Evolutionary conservation across 371 early-diverging fungal species (phyloP).

Genomic region (Lichtheimia ramosa): DNA sequence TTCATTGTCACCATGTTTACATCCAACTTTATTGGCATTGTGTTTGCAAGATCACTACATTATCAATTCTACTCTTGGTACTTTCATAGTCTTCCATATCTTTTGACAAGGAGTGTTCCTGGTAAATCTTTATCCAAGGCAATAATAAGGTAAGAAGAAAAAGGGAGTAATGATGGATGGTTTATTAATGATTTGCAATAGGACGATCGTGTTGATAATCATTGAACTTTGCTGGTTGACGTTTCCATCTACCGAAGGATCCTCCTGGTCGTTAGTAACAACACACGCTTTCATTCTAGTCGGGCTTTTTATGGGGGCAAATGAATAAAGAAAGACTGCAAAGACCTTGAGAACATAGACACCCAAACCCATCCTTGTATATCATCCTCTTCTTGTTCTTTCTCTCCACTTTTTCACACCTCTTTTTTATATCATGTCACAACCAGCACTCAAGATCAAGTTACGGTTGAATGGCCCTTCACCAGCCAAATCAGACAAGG

Average conservation of each 20-base stretch:
- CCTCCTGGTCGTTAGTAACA: conserved; percentile 35
- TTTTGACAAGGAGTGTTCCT: conserved; percentile 60
- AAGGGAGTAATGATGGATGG: not conserved
- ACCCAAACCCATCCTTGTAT: not conserved
- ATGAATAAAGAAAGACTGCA: not conserved
- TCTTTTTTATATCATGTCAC: conserved; percentile 17
- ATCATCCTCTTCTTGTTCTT: not conserved
- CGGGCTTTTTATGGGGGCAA: conserved; percentile 13
- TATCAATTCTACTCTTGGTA: conserved; percentile 98
- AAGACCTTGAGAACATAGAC: not conserved
- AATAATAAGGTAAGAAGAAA: conserved; percentile 3
- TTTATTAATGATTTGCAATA: not conserved
- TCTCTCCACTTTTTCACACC: not conserved
- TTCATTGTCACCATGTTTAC: conserved; percentile 73
- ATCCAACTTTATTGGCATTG: conserved; percentile 84
- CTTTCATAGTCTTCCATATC: conserved; percentile 78
- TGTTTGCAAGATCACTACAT: conserved; percentile 87
- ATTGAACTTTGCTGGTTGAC: conserved; percentile 52
- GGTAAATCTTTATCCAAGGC: not conserved
- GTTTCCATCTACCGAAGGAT: conserved; percentile 44
- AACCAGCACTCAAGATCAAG: conserved; percentile 37
- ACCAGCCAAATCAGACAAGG: conserved; percentile 12
- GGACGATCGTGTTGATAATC: not conserved
- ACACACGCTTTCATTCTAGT: conserved; percentile 37
- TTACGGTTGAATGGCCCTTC: conserved; percentile 18